phyloP scores from a whole-genome alignment of 2,329 filamentous ascomycete species.

The Colletotrichum orchidophilum region DNA sequence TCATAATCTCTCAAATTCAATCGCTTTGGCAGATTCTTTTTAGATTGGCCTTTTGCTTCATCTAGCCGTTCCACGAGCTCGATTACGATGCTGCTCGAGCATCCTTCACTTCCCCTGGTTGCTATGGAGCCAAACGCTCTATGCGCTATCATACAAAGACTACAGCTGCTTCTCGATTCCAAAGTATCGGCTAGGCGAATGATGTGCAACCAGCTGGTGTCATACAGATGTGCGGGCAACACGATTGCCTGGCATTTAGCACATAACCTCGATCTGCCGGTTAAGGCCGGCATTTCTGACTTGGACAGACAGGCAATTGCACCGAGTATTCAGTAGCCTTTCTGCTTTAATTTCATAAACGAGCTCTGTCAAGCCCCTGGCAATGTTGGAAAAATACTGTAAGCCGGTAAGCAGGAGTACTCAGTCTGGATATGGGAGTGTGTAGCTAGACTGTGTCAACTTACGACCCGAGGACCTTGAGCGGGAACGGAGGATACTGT shows the following conservation, averaged over 20 bases:
- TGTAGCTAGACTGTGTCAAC: too few species aligned
- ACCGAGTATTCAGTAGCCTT: too few species aligned
- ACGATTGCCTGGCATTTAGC: neutral
- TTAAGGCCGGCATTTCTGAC: neutral
- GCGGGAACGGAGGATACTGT: too few species aligned
- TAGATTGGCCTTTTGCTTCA: neutral
- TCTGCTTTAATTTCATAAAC: too few species aligned
- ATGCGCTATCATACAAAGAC: neutral
- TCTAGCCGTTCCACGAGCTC: neutral
- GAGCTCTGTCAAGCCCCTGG: neutral
- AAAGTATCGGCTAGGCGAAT: neutral
- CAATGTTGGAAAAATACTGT: too few species aligned
- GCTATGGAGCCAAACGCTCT: neutral
- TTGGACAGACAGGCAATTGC: neutral
- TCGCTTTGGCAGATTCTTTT: neutral
- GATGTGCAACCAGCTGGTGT: neutral
- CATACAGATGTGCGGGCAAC: neutral
- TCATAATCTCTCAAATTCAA: neutral
- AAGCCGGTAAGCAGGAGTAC: too few species aligned
- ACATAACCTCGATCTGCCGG: neutral
- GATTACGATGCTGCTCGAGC: neutral
- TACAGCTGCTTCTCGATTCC: neutral
- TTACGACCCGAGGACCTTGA: too few species aligned
- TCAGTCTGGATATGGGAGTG: too few species aligned
- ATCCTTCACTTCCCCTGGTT: neutral